phyloP scores from a whole-genome alignment of 1,284 basidiomycete genomes.

The Pascua sp. region DNA sequence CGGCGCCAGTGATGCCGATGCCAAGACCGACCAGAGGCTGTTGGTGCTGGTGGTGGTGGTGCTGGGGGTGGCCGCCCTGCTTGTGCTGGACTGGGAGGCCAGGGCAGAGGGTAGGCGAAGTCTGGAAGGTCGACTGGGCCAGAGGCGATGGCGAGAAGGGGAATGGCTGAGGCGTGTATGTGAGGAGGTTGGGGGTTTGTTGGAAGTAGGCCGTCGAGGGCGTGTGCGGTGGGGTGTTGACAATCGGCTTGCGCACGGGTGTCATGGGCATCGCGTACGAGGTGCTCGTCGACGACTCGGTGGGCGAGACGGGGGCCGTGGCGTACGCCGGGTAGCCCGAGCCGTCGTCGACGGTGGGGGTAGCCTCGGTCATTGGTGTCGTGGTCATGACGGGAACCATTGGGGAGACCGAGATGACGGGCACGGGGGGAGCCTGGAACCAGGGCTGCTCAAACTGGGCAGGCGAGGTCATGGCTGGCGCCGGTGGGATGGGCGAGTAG shows the following conservation, averaged over 20 bases:
- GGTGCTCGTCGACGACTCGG: slow-evolving; percentile 20
- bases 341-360: slow-evolving; percentile 5
- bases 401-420: slow-evolving; percentile 19
- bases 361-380: slow-evolving; percentile 11
- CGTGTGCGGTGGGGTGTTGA: slow-evolving; percentile 19
- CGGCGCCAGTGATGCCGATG: slow-evolving; percentile 20
- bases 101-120: slow-evolving; percentile 40
- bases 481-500: slow-evolving; percentile 28
- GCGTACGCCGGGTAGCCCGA: slow-evolving; percentile 14
- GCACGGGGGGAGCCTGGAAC: slow-evolving; percentile 24
- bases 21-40: slow-evolving; percentile 26
- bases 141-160: slow-evolving; percentile 34
- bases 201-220: slow-evolving; percentile 25
- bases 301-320: slow-evolving; percentile 26
- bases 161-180: slow-evolving; percentile 24
- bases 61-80: slow-evolving; percentile 5
- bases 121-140: slow-evolving; percentile 17
- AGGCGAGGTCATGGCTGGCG: slow-evolving; percentile 33
- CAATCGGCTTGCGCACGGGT: slow-evolving; percentile 15
- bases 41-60: slow-evolving; percentile 2
- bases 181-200: slow-evolving; percentile 21
- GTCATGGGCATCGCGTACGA: slow-evolving; percentile 24
- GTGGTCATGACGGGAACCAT: slow-evolving; percentile 18
- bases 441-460: slow-evolving; percentile 38
- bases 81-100: slow-evolving; percentile 22